A percentile compares a stretch with the other conserved stretches of the same genome.
Evolutionary conservation across 2,329 filamentous ascomycete species (phyloP).

Genomic region (Colletotrichum sp.): DNA sequence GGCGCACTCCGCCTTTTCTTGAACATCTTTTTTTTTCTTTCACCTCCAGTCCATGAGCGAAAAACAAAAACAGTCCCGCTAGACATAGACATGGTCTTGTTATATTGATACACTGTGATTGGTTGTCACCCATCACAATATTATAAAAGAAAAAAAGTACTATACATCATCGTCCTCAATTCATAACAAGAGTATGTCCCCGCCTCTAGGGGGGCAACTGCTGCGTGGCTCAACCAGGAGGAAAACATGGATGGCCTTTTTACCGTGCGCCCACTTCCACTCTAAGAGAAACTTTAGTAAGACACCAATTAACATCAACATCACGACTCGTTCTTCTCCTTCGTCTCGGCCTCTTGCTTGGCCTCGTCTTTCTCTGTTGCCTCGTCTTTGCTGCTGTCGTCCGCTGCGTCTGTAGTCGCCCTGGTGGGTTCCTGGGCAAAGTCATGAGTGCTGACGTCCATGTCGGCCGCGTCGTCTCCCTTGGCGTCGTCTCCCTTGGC

Average conservation of each 20-base stretch:
- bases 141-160: constrained; percentile 1
- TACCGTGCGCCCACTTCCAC: background rate
- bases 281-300: too few relatives aligned
- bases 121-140: background rate
- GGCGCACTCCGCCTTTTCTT: background rate
- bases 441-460: constrained; percentile 18
- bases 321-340: constrained; percentile 10
- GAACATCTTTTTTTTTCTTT: background rate
- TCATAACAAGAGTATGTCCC: background rate
- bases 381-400: constrained; percentile 24
- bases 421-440: constrained; percentile 29
- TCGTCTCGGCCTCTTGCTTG: background rate
- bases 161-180: constrained; percentile 16
- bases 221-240: background rate
- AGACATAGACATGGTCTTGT: constrained; percentile 1
- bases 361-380: constrained; percentile 7
- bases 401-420: constrained; percentile 17
- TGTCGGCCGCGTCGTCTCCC: background rate
- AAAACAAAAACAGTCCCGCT: background rate
- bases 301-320: background rate
- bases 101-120: constrained; percentile 15
- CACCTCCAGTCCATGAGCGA: background rate
- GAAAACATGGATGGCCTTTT: background rate
- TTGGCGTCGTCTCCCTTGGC: constrained; percentile 5
- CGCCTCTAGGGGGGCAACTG: background rate